A percentile compares a stretch with the other conserved stretches of the same genome.
These are phyloP conservation scores for Phoenix dactylifera DNA, from an alignment of 176 grass and related monocot species.

Conservation along the genomic window DNA sequence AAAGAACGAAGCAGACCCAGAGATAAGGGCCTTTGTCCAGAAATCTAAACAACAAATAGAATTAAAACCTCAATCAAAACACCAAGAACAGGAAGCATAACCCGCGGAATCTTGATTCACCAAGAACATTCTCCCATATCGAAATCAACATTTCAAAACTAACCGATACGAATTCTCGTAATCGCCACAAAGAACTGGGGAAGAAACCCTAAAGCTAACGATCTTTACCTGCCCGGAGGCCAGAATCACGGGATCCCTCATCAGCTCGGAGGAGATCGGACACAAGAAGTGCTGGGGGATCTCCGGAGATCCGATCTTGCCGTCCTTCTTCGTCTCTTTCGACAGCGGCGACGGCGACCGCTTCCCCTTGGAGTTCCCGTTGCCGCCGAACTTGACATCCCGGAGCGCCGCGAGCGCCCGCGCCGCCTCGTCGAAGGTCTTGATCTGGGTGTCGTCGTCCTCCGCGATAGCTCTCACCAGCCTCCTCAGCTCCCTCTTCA, in stretches of 20 bases:
- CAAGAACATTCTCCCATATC: no score
- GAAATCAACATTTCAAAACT: neutral
- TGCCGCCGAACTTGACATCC: conserved; percentile 26
- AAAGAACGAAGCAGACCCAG: no score
- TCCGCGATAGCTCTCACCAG: conserved; percentile 27
- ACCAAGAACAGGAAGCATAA: no score
- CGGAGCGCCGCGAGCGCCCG: conserved; percentile 36
- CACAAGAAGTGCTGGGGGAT: conserved; percentile 56
- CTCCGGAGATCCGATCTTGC: neutral
- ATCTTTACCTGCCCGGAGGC: conserved; percentile 62
- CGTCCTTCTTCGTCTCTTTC: no score
- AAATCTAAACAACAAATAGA: no score
- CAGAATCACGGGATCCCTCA: conserved; percentile 77
- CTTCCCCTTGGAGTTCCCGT: no score
- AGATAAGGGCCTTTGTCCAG: no score
- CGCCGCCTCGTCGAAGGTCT: conserved; percentile 44
- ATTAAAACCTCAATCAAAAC: no score
- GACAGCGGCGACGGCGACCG: no score
- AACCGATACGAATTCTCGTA: conserved; percentile 8
- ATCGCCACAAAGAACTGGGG: conserved; percentile 1
- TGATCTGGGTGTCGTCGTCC: conserved; percentile 17
- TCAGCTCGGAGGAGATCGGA: conserved; percentile 63
- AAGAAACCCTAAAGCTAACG: conserved; percentile 10
- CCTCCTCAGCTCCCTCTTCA: conserved; percentile 37
- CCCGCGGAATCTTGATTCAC: no score